Percentiles rank a stretch among this genome's conserved stretches.
phyloP scores from a whole-genome alignment of 441 rosid species.

The Croton laevigatus region DNA sequence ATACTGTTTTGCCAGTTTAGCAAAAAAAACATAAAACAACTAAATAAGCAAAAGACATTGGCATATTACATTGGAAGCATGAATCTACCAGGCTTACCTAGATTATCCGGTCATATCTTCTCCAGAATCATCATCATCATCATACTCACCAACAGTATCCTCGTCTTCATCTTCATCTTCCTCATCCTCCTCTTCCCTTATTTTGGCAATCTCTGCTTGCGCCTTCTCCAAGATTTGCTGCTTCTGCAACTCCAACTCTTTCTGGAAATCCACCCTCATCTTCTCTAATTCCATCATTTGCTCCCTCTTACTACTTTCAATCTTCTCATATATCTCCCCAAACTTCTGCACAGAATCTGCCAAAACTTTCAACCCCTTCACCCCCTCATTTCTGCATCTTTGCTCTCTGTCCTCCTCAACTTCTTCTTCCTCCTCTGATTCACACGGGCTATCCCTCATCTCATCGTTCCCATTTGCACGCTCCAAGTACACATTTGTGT shows the following conservation, averaged over 20 bases:
- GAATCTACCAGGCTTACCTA: conserved; percentile 15
- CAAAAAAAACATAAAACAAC: conserved; percentile 3
- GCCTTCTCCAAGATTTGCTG: conserved; percentile 73
- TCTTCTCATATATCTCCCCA: conserved; percentile 82
- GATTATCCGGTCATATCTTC: conserved; percentile 30
- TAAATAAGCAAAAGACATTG: background rate
- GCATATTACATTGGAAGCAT: background rate
- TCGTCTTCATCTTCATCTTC: conserved; percentile 43
- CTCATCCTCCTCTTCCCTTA: conserved; percentile 43
- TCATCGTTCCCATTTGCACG: conserved; percentile 72
- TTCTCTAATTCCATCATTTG: conserved; percentile 83
- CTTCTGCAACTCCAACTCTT: conserved; percentile 84
- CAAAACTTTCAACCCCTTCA: conserved; percentile 51
- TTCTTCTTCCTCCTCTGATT: conserved; percentile 57
- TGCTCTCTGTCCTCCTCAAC: conserved; percentile 39
- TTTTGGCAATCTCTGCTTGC: conserved; percentile 69
- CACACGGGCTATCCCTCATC: conserved; percentile 83
- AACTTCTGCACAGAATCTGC: conserved; percentile 76
- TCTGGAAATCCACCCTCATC: conserved; percentile 79
- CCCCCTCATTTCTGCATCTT: conserved; percentile 27
- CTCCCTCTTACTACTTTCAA: conserved; percentile 70
- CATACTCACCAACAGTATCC: conserved; percentile 47
- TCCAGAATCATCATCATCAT: conserved; percentile 27
- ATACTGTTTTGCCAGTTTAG: background rate
- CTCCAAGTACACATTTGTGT: conserved; percentile 57